Evolutionary conservation across 176 grass and related monocot species (phyloP).

Genomic region (Eragrostis curvula): DNA sequence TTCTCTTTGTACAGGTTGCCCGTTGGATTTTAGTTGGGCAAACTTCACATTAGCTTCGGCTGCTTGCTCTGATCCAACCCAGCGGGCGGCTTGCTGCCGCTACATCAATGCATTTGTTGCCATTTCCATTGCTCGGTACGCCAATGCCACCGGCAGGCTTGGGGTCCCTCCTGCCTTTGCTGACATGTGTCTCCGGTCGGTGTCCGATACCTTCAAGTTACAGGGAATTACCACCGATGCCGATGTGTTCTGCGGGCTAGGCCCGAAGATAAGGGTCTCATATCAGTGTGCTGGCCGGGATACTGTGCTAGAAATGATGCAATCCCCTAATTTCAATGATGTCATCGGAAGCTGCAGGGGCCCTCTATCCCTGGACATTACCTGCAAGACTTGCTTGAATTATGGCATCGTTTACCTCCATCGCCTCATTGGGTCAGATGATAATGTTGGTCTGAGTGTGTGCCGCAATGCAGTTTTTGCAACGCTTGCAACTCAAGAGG

Average conservation of each 20-base stretch:
- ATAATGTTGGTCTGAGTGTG: constrained; percentile 85
- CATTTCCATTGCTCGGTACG: constrained; percentile 80
- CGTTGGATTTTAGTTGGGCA: constrained; percentile 89
- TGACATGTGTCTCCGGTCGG: constrained; percentile 68
- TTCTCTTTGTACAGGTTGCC: constrained; percentile 59
- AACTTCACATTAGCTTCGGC: constrained; percentile 77
- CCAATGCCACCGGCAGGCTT: constrained; percentile 78
- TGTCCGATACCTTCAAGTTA: constrained; percentile 72
- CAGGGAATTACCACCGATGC: constrained; percentile 67
- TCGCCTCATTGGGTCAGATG: constrained; percentile 70
- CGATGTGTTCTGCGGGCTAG: constrained; percentile 70
- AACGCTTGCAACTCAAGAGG: constrained; percentile 74
- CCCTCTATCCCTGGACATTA: constrained; percentile 74
- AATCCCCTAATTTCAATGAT: constrained; percentile 80
- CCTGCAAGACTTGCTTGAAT: constrained; percentile 97
- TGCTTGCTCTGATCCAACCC: constrained; percentile 63
- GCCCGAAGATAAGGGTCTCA: constrained; percentile 86
- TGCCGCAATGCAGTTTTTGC: constrained; percentile 90
- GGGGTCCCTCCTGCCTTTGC: constrained; percentile 87
- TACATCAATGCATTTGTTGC: constrained; percentile 98
- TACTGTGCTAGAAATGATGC: constrained; percentile 96
- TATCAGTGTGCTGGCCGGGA: constrained; percentile 84
- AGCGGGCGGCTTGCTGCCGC: constrained; percentile 76
- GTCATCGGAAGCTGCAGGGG: constrained; percentile 86
- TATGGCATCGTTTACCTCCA: constrained; percentile 87